phyloP scores from a whole-genome alignment of 331 rosid species.

The Stylosanthes scabra region DNA sequence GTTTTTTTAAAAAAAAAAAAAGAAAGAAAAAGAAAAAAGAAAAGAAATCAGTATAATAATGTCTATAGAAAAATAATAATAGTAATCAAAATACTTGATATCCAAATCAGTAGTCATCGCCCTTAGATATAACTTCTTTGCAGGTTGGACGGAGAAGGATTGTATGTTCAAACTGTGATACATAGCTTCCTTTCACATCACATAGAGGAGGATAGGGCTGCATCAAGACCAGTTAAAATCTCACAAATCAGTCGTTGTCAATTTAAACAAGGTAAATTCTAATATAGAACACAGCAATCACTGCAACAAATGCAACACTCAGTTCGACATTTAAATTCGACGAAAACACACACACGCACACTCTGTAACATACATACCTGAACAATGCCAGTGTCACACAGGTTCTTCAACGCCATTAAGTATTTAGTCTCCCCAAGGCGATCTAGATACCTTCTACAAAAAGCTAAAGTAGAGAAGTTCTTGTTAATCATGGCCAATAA shows the following conservation, averaged over 20 bases:
- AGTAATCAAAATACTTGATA: background rate
- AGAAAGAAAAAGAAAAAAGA: no score
- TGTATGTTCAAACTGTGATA: slow-evolving; percentile 95
- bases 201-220: slow-evolving; percentile 94
- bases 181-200: slow-evolving; percentile 88
- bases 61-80: slow-evolving; percentile 13
- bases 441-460: slow-evolving; percentile 90
- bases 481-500: slow-evolving; percentile 91
- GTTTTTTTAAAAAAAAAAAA: background rate
- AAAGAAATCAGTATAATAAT: slow-evolving; percentile 10
- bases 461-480: slow-evolving; percentile 97
- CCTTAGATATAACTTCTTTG: slow-evolving; percentile 97
- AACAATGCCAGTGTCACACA: slow-evolving; percentile 88
- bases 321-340: background rate
- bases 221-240: no score
- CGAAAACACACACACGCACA: background rate
- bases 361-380: slow-evolving; percentile 65
- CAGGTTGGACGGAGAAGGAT: slow-evolving; percentile 92
- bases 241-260: slow-evolving; percentile 13
- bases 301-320: slow-evolving; percentile 18
- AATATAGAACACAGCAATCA: slow-evolving; percentile 7
- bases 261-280: background rate
- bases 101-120: slow-evolving; percentile 72
- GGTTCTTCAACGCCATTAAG: slow-evolving; percentile 92
- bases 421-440: slow-evolving; percentile 97